Evolutionary conservation across 768 basidiomycete species (phyloP).

Genomic region (Harrya chromipes): DNA sequence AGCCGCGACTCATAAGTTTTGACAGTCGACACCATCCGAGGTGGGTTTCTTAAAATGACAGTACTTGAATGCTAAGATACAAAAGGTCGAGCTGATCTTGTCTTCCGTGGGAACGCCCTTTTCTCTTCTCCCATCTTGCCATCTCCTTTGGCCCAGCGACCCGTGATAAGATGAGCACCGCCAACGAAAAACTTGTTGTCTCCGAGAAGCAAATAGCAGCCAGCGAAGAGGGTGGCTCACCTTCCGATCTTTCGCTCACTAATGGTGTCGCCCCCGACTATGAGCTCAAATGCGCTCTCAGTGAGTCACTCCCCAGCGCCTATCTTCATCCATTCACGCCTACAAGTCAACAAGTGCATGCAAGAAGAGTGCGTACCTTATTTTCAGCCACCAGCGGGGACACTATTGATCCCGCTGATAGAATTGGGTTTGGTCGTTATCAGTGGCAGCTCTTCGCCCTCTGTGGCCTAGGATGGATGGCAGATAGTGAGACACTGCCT

Average conservation of each 20-base stretch:
- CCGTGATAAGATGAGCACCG: conserved; percentile 4
- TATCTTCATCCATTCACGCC: neutral
- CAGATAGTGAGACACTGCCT: conserved; percentile 39
- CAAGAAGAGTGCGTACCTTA: conserved; percentile 40
- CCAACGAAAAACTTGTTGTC: neutral
- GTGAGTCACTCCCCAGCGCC: conserved; percentile 15
- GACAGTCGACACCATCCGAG: neutral
- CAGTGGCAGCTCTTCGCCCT: conserved; percentile 47
- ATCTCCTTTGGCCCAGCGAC: too few relatives aligned
- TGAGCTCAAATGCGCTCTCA: conserved; percentile 33
- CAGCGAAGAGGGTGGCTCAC: conserved; percentile 13
- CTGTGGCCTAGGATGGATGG: conserved; percentile 47
- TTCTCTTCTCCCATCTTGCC: neutral
- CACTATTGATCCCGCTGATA: conserved; percentile 13
- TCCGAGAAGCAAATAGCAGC: conserved; percentile 16
- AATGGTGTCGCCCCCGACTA: conserved; percentile 32
- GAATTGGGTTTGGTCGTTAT: conserved; percentile 50
- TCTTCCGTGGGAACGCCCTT: conserved; percentile 18
- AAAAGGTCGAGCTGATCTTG: conserved; percentile 7
- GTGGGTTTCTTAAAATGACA: conserved; percentile 3
- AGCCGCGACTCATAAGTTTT: neutral
- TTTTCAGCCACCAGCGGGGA: conserved; percentile 2
- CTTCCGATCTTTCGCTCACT: neutral
- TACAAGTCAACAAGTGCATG: conserved; percentile 44
- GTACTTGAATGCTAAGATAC: conserved; percentile 2